Percentiles rank a stretch among this genome's conserved stretches.
phyloP scores from a whole-genome alignment of 2,329 filamentous ascomycete species.

The Aspergillus alliaceus region DNA sequence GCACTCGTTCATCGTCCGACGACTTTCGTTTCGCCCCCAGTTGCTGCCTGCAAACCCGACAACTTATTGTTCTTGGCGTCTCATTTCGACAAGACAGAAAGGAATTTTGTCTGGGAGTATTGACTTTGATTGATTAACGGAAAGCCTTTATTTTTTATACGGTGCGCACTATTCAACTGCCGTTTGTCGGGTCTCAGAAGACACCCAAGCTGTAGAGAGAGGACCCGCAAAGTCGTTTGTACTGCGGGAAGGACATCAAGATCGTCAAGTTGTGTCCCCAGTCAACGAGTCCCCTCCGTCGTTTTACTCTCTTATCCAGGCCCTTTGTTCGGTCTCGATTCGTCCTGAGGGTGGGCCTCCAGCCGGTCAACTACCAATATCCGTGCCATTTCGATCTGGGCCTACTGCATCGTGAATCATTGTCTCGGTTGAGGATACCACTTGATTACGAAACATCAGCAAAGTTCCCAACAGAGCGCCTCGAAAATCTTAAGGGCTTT shows the following conservation, averaged over 20 bases:
- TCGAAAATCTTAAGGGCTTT: slow-evolving; percentile 1
- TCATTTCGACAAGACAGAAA: slow-evolving; percentile 4
- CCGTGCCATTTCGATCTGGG: slow-evolving; percentile 9
- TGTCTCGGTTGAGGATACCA: slow-evolving; percentile 28
- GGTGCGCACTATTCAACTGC: slow-evolving; percentile 9
- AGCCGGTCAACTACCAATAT: slow-evolving; percentile 11
- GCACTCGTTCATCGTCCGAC: slow-evolving; percentile 21
- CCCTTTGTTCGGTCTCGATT: slow-evolving; percentile 9
- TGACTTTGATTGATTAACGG: slow-evolving; percentile 6
- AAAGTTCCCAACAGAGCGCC: slow-evolving; percentile 11
- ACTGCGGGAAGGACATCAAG: slow-evolving; percentile 15
- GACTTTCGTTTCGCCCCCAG: slow-evolving; percentile 19
- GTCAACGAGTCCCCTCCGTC: slow-evolving; percentile 2
- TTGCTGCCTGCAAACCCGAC: slow-evolving; percentile 8
- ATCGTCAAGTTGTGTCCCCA: slow-evolving; percentile 15
- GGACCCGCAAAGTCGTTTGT: slow-evolving; percentile 18
- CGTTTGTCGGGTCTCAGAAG: slow-evolving; percentile 19
- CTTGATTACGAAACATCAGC: slow-evolving; percentile 10
- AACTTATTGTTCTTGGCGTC: neutral
- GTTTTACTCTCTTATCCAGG: slow-evolving; percentile 1
- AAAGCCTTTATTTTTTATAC: slow-evolving; percentile 6
- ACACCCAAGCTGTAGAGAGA: slow-evolving; percentile 13
- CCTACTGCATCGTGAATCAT: slow-evolving; percentile 21
- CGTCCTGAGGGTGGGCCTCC: slow-evolving; percentile 15
- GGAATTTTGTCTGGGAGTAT: neutral